A percentile compares a stretch with the other conserved stretches of the same genome.
Evolutionary conservation across 805 yeast species (phyloP).

Genomic region (Starmerella apis): DNA sequence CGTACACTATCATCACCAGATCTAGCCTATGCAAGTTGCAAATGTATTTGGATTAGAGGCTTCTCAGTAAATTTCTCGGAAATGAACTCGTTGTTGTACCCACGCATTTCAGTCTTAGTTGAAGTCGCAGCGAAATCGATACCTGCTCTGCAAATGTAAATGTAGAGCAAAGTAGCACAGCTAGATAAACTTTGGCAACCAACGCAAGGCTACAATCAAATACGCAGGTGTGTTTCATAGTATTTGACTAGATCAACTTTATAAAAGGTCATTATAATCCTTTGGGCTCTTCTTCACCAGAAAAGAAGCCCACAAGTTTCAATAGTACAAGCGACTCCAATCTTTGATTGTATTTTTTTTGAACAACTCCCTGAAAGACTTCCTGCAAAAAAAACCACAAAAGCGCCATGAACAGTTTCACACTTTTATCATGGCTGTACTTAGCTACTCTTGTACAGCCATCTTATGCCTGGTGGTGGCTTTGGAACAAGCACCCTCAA

Average conservation of each 20-base stretch:
- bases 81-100: background rate
- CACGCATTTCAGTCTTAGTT: too few relatives aligned
- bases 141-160: too few relatives aligned
- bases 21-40: too few relatives aligned
- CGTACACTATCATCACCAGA: too few relatives aligned
- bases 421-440: conserved; percentile 15
- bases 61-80: too few relatives aligned
- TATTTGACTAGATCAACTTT: background rate
- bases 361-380: background rate
- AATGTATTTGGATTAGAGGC: too few relatives aligned
- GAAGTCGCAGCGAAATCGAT: too few relatives aligned
- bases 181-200: background rate
- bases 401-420: conserved; percentile 7
- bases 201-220: conserved; percentile 1
- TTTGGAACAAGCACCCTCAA: conserved; percentile 23
- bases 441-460: conserved; percentile 17
- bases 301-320: background rate
- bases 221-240: background rate
- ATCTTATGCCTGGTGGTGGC: conserved; percentile 27
- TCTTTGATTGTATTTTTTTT: background rate
- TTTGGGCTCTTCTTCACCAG: background rate
- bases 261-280: background rate
- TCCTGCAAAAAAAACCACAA: background rate
- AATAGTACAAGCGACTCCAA: background rate
- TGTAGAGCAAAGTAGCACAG: background rate